These are phyloP conservation scores for Mercurialis annua DNA, from an alignment of 345 rosid species.

Conservation along the genomic window DNA sequence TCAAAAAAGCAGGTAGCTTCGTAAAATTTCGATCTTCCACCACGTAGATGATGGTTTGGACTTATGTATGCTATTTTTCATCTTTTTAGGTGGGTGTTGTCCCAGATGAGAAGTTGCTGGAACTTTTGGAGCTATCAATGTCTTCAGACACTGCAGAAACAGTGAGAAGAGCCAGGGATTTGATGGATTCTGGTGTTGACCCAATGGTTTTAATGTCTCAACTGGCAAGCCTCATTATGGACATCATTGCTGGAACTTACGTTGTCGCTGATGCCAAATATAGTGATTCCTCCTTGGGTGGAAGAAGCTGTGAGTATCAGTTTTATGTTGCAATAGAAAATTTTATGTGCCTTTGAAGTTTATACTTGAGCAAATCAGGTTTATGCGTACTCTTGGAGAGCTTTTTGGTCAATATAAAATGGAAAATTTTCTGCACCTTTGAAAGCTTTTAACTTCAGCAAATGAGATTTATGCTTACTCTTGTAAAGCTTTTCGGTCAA, in stretches of 20 bases:
- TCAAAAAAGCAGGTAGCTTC: not conserved
- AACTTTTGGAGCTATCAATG: slow-evolving; percentile 91
- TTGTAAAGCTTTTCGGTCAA: not conserved
- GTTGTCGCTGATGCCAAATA: slow-evolving; percentile 43
- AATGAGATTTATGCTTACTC: not conserved
- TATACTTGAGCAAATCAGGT: not conserved
- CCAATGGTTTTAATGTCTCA: slow-evolving; percentile 97
- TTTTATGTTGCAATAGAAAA: not conserved
- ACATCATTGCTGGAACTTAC: slow-evolving; percentile 90
- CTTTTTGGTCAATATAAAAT: too few relatives aligned
- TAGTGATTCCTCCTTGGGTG: slow-evolving; percentile 49
- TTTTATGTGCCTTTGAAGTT: not conserved
- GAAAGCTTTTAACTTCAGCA: too few relatives aligned
- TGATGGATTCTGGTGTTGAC: slow-evolving; percentile 91
- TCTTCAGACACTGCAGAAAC: slow-evolving; percentile 94
- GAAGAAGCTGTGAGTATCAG: slow-evolving; percentile 67
- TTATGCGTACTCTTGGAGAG: not conserved
- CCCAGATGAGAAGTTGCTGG: slow-evolving; percentile 87
- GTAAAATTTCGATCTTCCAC: not conserved
- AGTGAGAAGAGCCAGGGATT: slow-evolving; percentile 87
- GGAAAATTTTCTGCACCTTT: not conserved
- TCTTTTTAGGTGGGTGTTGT: slow-evolving; percentile 80
- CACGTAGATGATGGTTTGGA: slow-evolving; percentile 1
- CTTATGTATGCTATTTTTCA: slow-evolving; percentile 9
- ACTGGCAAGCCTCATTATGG: slow-evolving; percentile 95